Base-by-base conservation (phyloP, 495 filamentous ascomycete genomes). In the Xylona heveae region DNA sequence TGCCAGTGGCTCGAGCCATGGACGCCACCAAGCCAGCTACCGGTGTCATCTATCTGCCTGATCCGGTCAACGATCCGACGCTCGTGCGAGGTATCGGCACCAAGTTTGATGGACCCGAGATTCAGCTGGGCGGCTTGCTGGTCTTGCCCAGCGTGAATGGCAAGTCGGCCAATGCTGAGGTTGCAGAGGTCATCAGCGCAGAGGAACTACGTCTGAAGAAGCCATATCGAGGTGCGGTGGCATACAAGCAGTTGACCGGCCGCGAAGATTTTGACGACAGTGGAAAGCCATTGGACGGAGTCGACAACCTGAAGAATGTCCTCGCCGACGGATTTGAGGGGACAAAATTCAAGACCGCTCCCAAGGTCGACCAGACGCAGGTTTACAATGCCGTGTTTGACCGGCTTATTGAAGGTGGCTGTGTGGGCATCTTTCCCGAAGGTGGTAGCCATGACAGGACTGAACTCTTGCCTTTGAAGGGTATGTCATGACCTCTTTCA, bases 391-490 rank as follows among this genome's bases (percentile, higher is more conserved):
- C 80, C 3, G 88, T 99, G 0, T 94, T 92, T 50, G 63, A 69
- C 31, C 63, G 77, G 15, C 61, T 99, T 18, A 75, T 69, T 42
- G 55, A 57, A 5, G 85, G 83, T 15, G 88, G 83, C 16, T 93
- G 83, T 46, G 73, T 95, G 30, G 88, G 90, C 34, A 94, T 99
- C 43, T 99, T 95, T 47, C 88, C 88, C 1, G 88, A 99, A 54
- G 88, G 88, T 41, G 88, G 88, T 38, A 94, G 84, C 48, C 88
- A 99, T 53, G 88, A 99, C 49, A 72, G 88, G 34, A 81, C 90
- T 5, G 81, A 90, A 46, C 58, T 99, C 14, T 61, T 99, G 29
- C 90, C 90, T 4, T 57, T 99, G 30, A 99, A 99, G 67, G 66
- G 71, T 76, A 54, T 13, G 45, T 28, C 13, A 19, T 17, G 31